Base-by-base conservation (phyloP, 1,284 basidiomycete species). In the Cystobasidium pallidum region DNA sequence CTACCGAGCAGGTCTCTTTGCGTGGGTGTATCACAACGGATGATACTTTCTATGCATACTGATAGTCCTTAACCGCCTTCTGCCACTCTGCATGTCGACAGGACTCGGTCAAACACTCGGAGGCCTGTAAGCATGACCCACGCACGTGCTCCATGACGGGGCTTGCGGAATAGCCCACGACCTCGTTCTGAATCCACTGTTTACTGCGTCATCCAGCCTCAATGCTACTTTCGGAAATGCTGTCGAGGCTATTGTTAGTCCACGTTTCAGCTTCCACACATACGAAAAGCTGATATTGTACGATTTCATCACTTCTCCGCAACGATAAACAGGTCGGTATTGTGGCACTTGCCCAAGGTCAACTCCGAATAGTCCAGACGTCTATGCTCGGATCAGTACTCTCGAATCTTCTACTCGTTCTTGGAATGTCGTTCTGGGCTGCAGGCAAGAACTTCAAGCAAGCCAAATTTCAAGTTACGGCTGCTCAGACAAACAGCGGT, bases 1-100 rank as follows among this genome's bases (percentile, higher is more conserved):
- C 91, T 2, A 95, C 92, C 0, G 91, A 95, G 75, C 90, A 94
- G 80, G 84, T 92, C 80, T 90, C 90, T 0, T 79, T 88, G 73
- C 2, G 71, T 77, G 76, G 17, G 68, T 66, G 36, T 19, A 57
- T 7, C 34, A 34, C 6, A 17, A 34, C 28, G n/a, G n/a, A n/a
- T n/a, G n/a, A n/a, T 28, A 55, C 26, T 15, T 2, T 28, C 13
- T 28, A 13, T 19, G 1, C 13, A 21, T 34, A 32, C 52, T 36
- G n/a, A 41, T 7, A 10, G 10, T 24, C 21, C 34, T 66, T 1
- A 43, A 6, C 24, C 26, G 32, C 34, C 26, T 26, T 43, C 3
- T 36, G 10, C 43, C 43, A 17, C 15, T n/a, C 43, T 45, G 11
- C 3, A 17, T 19, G 3, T n/a, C n/a, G 11, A 17, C 62, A 72